These are phyloP conservation scores for Fraxinus ornus DNA, from an alignment of 305 asterid species.

Conservation along the genomic window DNA sequence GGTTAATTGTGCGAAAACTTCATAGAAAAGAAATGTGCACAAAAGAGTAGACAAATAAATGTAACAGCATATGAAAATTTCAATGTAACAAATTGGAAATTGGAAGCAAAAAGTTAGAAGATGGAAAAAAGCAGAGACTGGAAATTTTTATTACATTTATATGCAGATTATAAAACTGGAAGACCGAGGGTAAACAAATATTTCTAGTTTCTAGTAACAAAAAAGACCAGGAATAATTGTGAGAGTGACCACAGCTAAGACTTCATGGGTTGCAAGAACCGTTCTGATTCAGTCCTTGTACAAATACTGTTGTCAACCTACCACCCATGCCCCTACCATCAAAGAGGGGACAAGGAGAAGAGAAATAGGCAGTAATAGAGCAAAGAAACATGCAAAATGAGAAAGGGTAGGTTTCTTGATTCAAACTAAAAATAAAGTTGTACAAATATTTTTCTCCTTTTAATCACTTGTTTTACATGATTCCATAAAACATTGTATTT, in stretches of 20 bases:
- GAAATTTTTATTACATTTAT: background rate
- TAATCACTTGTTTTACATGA: background rate
- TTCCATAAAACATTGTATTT: background rate
- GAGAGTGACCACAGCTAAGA: background rate
- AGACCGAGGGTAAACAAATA: background rate
- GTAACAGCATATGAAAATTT: background rate
- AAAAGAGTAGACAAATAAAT: background rate
- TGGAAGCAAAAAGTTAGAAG: conserved; percentile 1
- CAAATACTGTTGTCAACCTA: background rate
- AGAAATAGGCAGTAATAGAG: background rate
- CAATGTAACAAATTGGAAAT: background rate
- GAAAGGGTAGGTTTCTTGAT: background rate
- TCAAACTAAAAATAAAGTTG: background rate
- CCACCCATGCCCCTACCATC: background rate
- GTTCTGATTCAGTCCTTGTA: background rate
- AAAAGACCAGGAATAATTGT: background rate
- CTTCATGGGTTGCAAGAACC: background rate
- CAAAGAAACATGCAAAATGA: background rate
- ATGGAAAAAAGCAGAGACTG: background rate
- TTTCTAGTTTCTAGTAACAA: background rate
- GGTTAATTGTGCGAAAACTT: background rate
- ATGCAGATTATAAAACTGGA: background rate
- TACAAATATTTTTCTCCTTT: background rate
- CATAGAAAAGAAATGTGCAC: too few relatives aligned
- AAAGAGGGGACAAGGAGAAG: background rate